phyloP scores from a whole-genome alignment of 2,329 filamentous ascomycete genomes.

The Diplodia corticola region DNA sequence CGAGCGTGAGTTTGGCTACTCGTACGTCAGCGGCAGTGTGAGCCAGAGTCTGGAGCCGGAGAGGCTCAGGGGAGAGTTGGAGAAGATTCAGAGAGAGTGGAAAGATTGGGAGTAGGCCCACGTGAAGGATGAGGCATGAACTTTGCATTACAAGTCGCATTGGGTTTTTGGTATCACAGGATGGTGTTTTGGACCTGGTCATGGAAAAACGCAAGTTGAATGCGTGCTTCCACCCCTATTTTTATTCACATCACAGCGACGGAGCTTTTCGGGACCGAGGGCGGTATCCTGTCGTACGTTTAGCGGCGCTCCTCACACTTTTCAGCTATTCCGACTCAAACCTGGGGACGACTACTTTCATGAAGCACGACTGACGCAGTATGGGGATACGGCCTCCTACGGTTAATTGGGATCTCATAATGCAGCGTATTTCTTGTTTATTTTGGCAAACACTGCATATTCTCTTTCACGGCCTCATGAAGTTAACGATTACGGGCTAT shows the following conservation, averaged over 20 bases:
- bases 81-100: constrained; percentile 34
- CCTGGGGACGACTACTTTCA: neutral
- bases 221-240: too few relatives aligned
- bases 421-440: neutral
- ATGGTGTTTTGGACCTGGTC: constrained; percentile 2
- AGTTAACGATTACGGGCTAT: neutral
- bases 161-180: neutral
- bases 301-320: neutral
- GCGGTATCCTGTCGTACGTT: neutral
- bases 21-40: constrained; percentile 2
- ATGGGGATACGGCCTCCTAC: neutral
- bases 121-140: neutral
- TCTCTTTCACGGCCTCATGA: neutral
- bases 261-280: neutral
- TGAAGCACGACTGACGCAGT: neutral
- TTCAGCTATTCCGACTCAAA: neutral
- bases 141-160: neutral
- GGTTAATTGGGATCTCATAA: constrained; percentile 5
- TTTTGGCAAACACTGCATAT: neutral
- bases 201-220: neutral
- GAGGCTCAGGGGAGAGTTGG: constrained; percentile 32
- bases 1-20: constrained; percentile 24
- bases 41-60: constrained; percentile 28
- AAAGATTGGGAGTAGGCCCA: constrained; percentile 32
- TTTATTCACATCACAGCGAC: neutral